Base-by-base conservation (phyloP, 495 filamentous ascomycete species). In the Hyaloscypha hepaticicola region DNA sequence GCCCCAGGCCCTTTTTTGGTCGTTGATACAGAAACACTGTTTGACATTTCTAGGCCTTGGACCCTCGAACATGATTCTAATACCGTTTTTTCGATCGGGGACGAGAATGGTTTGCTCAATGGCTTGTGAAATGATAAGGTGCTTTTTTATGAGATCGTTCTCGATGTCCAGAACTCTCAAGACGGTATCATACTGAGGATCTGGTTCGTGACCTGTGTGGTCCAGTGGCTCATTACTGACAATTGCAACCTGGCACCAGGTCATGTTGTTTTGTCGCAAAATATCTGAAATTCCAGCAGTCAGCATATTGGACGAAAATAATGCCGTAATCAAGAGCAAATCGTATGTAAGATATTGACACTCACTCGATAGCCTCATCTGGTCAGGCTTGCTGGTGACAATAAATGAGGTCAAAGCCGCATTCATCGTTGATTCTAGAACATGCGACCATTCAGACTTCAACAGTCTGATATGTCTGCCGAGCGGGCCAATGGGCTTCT, bases 41-140 rank as follows among this genome's bases (percentile, higher is more conserved):
- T 81, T 85, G 27, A 96, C 93, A 67, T 96, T 92, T 14, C 75
- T 79, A 3, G 88, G 85, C 29, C 77, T 78, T 38, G 77, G 70
- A 8, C 82, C 83, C 51, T 83, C 80, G 68, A 88, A 89, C 81
- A 97, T 90, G 31, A 89, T 82, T 2, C 83, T 74, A 24, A 88
- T 77, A 1, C 88, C 96, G 59, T 90, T 80, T 12, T 78, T 70
- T 21, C 90, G 78, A 49, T 85, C 76, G 50, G 87, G 82, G 52
- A 97, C 87, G 2, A 99, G 74, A 11, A 96, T 81, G 12, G 87
- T 86, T 71, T 98, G 93, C 62, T 99, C 95, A 52, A 96, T 90
- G 8, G 78, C 75, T 69, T 93, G 81, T 59, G 85, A 87, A 72
- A 99, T 91, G 72, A 99, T 89, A 31, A 98, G 76, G 57, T 92